Conservation (phyloP, 768 basidiomycete genomes). For the Hygrocybe punicea region DNA sequence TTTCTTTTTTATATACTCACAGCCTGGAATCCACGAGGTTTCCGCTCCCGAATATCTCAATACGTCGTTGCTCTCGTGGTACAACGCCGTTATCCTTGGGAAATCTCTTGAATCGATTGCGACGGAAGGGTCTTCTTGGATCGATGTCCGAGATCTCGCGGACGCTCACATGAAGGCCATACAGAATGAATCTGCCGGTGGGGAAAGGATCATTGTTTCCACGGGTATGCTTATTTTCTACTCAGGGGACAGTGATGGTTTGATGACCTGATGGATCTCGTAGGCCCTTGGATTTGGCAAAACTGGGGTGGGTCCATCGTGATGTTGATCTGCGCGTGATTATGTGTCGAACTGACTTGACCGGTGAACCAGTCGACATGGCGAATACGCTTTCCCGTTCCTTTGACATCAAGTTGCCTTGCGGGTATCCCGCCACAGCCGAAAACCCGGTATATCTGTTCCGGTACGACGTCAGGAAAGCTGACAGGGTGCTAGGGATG, state of each 20-base stretch:
- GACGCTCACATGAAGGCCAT: slow-evolving; percentile 48
- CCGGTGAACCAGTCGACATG: slow-evolving; percentile 30
- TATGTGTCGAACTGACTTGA: neutral
- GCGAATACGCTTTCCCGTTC: slow-evolving; percentile 35
- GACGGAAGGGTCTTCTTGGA: slow-evolving; percentile 24
- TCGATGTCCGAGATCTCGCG: slow-evolving; percentile 49
- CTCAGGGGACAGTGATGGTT: neutral
- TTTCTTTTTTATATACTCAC: too few species aligned
- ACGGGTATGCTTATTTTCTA: neutral
- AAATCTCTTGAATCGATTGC: slow-evolving; percentile 20
- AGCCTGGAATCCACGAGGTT: slow-evolving; percentile 47
- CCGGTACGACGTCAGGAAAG: slow-evolving; percentile 38
- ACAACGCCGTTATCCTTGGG: slow-evolving; percentile 24
- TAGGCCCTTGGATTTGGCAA: slow-evolving; percentile 24
- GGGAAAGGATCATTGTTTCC: slow-evolving; percentile 44
- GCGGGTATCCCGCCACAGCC: slow-evolving; percentile 35
- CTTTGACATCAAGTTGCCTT: slow-evolving; percentile 28
- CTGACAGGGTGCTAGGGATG: slow-evolving; percentile 39
- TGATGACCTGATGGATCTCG: neutral
- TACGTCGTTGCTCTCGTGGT: slow-evolving; percentile 33
- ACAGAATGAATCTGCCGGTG: slow-evolving; percentile 43
- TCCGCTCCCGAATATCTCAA: slow-evolving; percentile 35
- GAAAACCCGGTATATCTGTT: slow-evolving; percentile 23
- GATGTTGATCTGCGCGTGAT: neutral
- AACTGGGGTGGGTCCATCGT: slow-evolving; percentile 26